These are phyloP conservation scores for Grosmannia penicillata DNA, from an alignment of 2,329 filamentous ascomycete species.

Conservation along the genomic window DNA sequence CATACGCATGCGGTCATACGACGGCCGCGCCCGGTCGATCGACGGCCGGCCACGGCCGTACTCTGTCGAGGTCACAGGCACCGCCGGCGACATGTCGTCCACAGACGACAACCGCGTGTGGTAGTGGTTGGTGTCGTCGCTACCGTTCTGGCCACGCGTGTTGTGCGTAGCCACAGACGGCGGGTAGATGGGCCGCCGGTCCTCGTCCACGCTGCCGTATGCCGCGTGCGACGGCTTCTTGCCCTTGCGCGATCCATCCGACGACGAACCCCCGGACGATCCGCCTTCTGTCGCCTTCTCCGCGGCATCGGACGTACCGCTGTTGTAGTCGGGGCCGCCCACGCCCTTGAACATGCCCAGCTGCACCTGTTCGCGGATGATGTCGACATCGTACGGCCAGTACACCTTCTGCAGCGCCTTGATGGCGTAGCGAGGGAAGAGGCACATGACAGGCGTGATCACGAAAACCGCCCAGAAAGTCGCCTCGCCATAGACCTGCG, in stretches of 20 bases:
- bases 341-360: conserved; percentile 71
- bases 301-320: conserved; percentile 19
- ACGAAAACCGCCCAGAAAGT: conserved; percentile 80
- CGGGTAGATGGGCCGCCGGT: conserved; percentile 83
- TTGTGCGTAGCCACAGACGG: conserved; percentile 78
- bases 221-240: conserved; percentile 35
- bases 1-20: conserved; percentile 73
- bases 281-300: conserved; percentile 27
- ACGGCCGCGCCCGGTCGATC: conserved; percentile 58
- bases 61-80: conserved; percentile 27
- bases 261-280: conserved; percentile 23
- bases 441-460: conserved; percentile 63
- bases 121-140: conserved; percentile 76
- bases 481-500: conserved; percentile 65
- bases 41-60: conserved; percentile 20
- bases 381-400: conserved; percentile 84
- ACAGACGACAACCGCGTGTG: conserved; percentile 8
- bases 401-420: conserved; percentile 91
- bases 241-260: conserved; percentile 38
- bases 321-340: conserved; percentile 18
- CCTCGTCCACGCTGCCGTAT: conserved; percentile 62
- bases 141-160: conserved; percentile 75
- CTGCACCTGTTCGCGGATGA: conserved; percentile 82
- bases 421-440: conserved; percentile 75
- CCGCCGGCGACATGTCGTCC: conserved; percentile 49